Base-by-base conservation (phyloP, 2,329 filamentous ascomycete genomes). In the Verruconis gallopava region DNA sequence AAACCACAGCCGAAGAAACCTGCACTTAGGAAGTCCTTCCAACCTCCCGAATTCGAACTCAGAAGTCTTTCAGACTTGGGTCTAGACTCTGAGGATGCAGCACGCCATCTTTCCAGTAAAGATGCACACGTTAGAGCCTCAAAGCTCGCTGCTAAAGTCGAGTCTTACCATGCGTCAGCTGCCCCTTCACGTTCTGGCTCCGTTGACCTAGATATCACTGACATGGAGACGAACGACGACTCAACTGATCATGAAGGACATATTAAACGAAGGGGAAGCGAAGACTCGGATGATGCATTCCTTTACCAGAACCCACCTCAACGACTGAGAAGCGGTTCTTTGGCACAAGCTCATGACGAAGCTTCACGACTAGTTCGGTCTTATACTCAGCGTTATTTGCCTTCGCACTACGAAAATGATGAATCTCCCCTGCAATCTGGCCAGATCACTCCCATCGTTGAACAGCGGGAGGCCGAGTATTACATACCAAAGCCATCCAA, bases 401-500 rank as follows among this genome's bases (percentile, higher is more conserved):
- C 30, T 34, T n/a, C 30, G 20, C 30, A 35, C 13, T 19, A 36
- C 18, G 40, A 42, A 21, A 17, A 15, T 4, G 41, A 43, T 3
- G 35, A 9, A 30, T 34, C 14, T 52, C 53, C 6, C 46, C 55
- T 5, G 22, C 52, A 47, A 11, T 73, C 69, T 13, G 69, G 68
- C 13, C 63, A 64, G 34, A 58, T 63, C 4, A 73, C 69, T 2
- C 70, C 67, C 2, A 58, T 57, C 2, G 57, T 63, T 33, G 64
- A 68, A 36, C 54, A 60, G 30, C 66, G 73, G 34, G 66, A 71
- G 17, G 69, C 71, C 37, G 71, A 74, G 34, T 70, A 74, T 43
- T 84, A 83, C 53, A 72, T 83, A 14, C 75, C 79, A 35, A 68
- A 69, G 33, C 82, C 82, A 3, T 62, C 68, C 17, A 72, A 79